Conservation (phyloP, 306 rosid species). For the Aeschynomene evenia region DNA sequence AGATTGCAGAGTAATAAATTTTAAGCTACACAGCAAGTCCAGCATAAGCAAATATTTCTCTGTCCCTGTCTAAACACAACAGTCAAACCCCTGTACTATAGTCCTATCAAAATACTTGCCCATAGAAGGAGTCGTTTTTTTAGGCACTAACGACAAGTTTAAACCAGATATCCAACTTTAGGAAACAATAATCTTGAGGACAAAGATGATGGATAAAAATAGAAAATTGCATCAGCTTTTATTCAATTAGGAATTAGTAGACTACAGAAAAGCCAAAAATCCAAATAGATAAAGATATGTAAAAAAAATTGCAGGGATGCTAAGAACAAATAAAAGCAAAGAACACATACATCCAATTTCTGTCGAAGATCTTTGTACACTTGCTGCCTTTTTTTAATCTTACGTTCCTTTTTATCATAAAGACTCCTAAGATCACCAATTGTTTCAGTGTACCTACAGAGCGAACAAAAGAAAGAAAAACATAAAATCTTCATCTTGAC, state of each 20-base stretch:
- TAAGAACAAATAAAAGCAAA: constrained; percentile 21
- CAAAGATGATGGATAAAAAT: background rate
- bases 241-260: background rate
- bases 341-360: constrained; percentile 42
- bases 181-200: background rate
- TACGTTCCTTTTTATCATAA: constrained; percentile 63
- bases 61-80: background rate
- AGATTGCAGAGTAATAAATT: background rate
- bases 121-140: background rate
- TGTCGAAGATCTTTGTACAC: constrained; percentile 60
- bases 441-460: constrained; percentile 67
- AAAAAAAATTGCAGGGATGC: constrained; percentile 2
- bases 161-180: background rate
- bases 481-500: background rate
- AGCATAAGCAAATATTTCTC: background rate
- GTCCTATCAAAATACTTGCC: background rate
- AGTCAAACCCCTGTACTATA: background rate
- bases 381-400: constrained; percentile 59
- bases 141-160: background rate
- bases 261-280: background rate
- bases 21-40: background rate
- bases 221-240: background rate
- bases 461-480: background rate
- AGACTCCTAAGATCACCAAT: constrained; percentile 71
- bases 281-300: background rate